Conservation (phyloP, 371 early-diverging fungal species). For the Syncephalastrum sp. region DNA sequence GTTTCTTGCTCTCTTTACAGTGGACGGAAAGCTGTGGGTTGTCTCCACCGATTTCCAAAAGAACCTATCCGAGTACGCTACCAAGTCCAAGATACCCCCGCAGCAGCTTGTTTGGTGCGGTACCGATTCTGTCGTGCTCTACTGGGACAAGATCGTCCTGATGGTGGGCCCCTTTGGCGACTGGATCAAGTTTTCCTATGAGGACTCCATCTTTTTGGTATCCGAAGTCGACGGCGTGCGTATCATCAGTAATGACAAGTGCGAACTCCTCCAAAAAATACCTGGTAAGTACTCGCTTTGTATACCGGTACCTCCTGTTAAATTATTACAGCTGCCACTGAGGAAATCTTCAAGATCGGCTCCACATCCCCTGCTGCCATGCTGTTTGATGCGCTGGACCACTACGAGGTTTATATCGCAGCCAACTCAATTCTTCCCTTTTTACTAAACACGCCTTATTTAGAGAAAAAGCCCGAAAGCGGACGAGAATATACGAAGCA, state of each 20-base stretch:
- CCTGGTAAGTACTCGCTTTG: slow-evolving; percentile 55
- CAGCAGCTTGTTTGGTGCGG: slow-evolving; percentile 94
- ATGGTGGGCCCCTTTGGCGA: slow-evolving; percentile 95
- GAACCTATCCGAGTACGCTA: slow-evolving; percentile 83
- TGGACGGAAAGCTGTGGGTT: slow-evolving; percentile 85
- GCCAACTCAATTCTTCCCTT: not conserved
- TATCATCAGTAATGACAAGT: slow-evolving; percentile 78
- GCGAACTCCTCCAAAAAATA: slow-evolving; percentile 87
- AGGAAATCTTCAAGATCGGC: slow-evolving; percentile 90
- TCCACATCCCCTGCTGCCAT: slow-evolving; percentile 93
- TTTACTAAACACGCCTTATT: not conserved
- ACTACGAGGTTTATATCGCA: slow-evolving; percentile 66
- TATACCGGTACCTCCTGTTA: too few relatives aligned
- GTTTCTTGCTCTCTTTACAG: slow-evolving; percentile 82
- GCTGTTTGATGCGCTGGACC: slow-evolving; percentile 91
- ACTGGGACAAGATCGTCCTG: slow-evolving; percentile 79
- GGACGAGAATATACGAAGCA: slow-evolving; percentile 91
- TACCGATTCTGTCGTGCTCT: slow-evolving; percentile 88
- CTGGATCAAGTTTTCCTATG: slow-evolving; percentile 80
- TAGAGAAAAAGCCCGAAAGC: slow-evolving; percentile 86
- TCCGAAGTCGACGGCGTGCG: slow-evolving; percentile 94
- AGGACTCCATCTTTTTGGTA: slow-evolving; percentile 75
- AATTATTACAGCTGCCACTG: slow-evolving; percentile 58
- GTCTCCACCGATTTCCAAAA: slow-evolving; percentile 95
- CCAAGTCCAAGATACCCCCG: slow-evolving; percentile 67